These are phyloP conservation scores for Cutaneotrichosporon sp. DNA, from an alignment of 1,284 basidiomycete genomes.

Conservation along the genomic window DNA sequence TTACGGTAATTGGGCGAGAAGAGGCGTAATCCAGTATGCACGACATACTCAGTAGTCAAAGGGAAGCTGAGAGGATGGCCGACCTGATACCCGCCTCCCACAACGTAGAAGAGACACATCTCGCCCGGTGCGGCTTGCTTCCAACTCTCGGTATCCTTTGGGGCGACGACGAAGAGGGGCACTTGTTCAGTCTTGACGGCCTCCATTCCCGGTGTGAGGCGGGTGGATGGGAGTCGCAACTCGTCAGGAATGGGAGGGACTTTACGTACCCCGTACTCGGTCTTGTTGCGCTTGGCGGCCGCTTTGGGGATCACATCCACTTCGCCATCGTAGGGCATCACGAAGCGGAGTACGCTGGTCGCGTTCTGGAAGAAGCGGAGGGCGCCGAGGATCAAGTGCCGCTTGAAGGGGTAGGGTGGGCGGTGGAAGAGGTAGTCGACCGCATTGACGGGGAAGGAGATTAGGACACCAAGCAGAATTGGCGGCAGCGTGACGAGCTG, in stretches of 20 bases:
- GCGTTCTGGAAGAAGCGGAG: slow-evolving; percentile 3
- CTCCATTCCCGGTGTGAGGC: slow-evolving; percentile 6
- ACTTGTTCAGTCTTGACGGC: slow-evolving; percentile 9
- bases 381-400: slow-evolving; percentile 13
- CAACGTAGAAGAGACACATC: slow-evolving; percentile 19
- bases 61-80: slow-evolving; percentile 9
- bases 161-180: slow-evolving; percentile 19
- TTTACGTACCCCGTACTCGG: slow-evolving; percentile 13
- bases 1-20: slow-evolving; percentile 24
- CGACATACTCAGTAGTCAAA: neutral
- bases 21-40: slow-evolving; percentile 3
- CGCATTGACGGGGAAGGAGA: slow-evolving; percentile 13
- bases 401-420: slow-evolving; percentile 11
- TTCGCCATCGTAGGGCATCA: slow-evolving; percentile 11
- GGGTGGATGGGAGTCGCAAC: slow-evolving; percentile 1
- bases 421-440: slow-evolving; percentile 14
- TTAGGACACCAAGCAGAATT: slow-evolving; percentile 4
- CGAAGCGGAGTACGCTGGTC: slow-evolving; percentile 5
- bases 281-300: slow-evolving; percentile 4
- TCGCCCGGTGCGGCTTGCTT: slow-evolving; percentile 17
- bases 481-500: slow-evolving; percentile 14
- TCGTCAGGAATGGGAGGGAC: slow-evolving; percentile 13
- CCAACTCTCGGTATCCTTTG: slow-evolving; percentile 20
- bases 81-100: slow-evolving; percentile 22
- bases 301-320: slow-evolving; percentile 8